phyloP scores from a whole-genome alignment of 2,329 filamentous ascomycete genomes.

The Botryotinia calthae region DNA sequence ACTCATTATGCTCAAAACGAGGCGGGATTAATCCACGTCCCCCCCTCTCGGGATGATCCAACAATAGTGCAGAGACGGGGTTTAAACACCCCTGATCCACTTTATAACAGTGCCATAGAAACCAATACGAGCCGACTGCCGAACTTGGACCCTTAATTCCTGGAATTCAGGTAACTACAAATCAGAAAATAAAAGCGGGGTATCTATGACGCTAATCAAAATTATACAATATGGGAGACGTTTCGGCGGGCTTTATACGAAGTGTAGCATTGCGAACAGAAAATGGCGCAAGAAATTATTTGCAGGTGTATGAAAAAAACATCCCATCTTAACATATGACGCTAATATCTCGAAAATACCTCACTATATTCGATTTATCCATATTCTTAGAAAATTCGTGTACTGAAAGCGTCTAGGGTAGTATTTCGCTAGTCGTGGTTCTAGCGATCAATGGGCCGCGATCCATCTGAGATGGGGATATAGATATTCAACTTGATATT shows the following conservation, averaged over 20 bases:
- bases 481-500: not conserved
- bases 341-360: not conserved
- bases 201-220: not conserved
- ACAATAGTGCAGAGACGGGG: not conserved
- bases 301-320: not conserved
- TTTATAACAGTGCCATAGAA: not conserved
- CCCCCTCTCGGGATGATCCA: not conserved
- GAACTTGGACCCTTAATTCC: not conserved
- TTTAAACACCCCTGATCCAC: not conserved
- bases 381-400: too few relatives aligned
- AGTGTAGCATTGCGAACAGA: not conserved
- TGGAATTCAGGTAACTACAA: not conserved
- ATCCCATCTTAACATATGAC: not conserved
- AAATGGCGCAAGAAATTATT: not conserved
- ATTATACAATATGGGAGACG: not conserved
- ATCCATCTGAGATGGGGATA: not conserved
- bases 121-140: not conserved
- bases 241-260: not conserved
- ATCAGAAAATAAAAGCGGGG: not conserved
- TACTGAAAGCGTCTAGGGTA: too few relatives aligned
- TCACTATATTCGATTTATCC: too few relatives aligned
- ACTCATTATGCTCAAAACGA: not conserved
- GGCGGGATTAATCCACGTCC: not conserved
- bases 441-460: not conserved
- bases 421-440: not conserved